Percentiles rank a stretch among this genome's conserved stretches.
Evolutionary conservation across 2,329 filamentous ascomycete species (phyloP).

Genomic region (Dactylella cylindrospora): DNA sequence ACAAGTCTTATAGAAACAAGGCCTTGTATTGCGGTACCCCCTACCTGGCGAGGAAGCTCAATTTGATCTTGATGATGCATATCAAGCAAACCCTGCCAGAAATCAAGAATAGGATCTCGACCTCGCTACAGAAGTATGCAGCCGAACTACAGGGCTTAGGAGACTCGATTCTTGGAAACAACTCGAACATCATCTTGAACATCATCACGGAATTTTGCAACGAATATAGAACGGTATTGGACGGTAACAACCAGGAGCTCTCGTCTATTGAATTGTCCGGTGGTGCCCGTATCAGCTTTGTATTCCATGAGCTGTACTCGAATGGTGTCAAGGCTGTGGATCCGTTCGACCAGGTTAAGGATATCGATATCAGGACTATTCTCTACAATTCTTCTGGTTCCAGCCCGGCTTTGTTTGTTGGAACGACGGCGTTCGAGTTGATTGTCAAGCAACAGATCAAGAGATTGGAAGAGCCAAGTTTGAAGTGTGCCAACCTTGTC

Average conservation of each 20-base stretch:
- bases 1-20: slow-evolving; percentile 98
- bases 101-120: slow-evolving; percentile 95
- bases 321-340: slow-evolving; percentile 98
- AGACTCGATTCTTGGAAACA: slow-evolving; percentile 93
- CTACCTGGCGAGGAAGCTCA: slow-evolving; percentile 93
- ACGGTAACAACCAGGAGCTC: slow-evolving; percentile 94
- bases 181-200: slow-evolving; percentile 92
- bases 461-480: slow-evolving; percentile 88
- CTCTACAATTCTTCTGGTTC: slow-evolving; percentile 99
- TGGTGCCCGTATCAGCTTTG: slow-evolving; percentile 96
- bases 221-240: slow-evolving; percentile 92
- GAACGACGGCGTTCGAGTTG: slow-evolving; percentile 95
- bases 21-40: slow-evolving; percentile 97
- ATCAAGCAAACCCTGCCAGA: slow-evolving; percentile 99
- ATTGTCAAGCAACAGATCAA: slow-evolving; percentile 99
- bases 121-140: slow-evolving; percentile 87
- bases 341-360: slow-evolving; percentile 95
- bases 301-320: slow-evolving; percentile 97
- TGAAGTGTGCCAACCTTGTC: slow-evolving; percentile 96
- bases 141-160: slow-evolving; percentile 79
- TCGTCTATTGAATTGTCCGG: slow-evolving; percentile 93
- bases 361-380: slow-evolving; percentile 93
- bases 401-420: slow-evolving; percentile 92
- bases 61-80: slow-evolving; percentile 99
- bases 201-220: slow-evolving; percentile 99